These are phyloP conservation scores for Verticillium nubilum DNA, from an alignment of 2,329 filamentous ascomycete genomes.

Conservation along the genomic window DNA sequence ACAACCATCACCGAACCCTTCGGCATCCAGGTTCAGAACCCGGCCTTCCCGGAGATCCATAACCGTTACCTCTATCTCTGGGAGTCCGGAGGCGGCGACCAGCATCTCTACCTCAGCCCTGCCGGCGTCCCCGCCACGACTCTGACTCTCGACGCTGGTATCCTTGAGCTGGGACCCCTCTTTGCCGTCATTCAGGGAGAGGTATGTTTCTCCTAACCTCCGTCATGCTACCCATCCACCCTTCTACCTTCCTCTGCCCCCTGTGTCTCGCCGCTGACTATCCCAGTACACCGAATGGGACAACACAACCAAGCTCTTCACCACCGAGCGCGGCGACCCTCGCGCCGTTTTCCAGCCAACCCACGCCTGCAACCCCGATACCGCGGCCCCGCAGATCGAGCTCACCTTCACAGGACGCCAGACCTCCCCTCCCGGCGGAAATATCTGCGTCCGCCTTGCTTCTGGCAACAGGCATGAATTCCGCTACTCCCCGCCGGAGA, in stretches of 20 bases:
- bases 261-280: neutral
- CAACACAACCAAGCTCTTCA: slow-evolving; percentile 42
- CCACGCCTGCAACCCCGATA: slow-evolving; percentile 35
- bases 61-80: slow-evolving; percentile 29
- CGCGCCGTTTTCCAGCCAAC: slow-evolving; percentile 32
- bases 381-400: slow-evolving; percentile 31
- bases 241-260: neutral
- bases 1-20: slow-evolving; percentile 28
- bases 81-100: slow-evolving; percentile 29
- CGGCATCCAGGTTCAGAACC: slow-evolving; percentile 31
- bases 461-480: slow-evolving; percentile 33
- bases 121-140: slow-evolving; percentile 28
- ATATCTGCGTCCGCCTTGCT: slow-evolving; percentile 31
- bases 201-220: slow-evolving; percentile 18
- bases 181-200: slow-evolving; percentile 39
- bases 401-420: slow-evolving; percentile 25
- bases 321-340: slow-evolving; percentile 37
- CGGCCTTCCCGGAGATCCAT: slow-evolving; percentile 26
- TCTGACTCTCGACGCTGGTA: slow-evolving; percentile 30
- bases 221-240: neutral
- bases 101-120: slow-evolving; percentile 32
- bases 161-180: slow-evolving; percentile 17
- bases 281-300: slow-evolving; percentile 32
- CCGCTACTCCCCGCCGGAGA: slow-evolving; percentile 34
- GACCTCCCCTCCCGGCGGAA: slow-evolving; percentile 23